These are phyloP conservation scores for Canavalia gladiata DNA, from an alignment of 306 rosid genomes.

Conservation along the genomic window DNA sequence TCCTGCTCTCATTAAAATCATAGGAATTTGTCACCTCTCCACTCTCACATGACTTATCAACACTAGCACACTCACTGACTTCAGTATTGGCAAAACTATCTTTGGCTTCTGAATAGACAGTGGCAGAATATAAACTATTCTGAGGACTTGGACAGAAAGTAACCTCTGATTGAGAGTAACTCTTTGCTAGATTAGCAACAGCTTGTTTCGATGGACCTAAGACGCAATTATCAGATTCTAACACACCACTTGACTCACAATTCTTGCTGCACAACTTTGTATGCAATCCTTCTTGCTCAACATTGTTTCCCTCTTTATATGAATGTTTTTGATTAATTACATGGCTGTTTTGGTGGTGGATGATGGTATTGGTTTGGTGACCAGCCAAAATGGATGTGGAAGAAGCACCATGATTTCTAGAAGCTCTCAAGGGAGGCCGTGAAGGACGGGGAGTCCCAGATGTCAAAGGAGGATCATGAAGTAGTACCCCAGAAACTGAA, in stretches of 20 bases:
- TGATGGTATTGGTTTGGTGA: conserved; percentile 55
- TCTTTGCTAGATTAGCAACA: conserved; percentile 51
- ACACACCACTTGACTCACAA: conserved; percentile 47
- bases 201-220: conserved; percentile 55
- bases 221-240: conserved; percentile 59
- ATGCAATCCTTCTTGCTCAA: conserved; percentile 56
- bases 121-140: conserved; percentile 75
- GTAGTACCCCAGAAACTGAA: conserved; percentile 57
- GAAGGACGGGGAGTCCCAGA: conserved; percentile 62
- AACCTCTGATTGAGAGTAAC: conserved; percentile 57
- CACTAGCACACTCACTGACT: conserved; percentile 80
- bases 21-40: conserved; percentile 64
- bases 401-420: conserved; percentile 63
- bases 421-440: conserved; percentile 64
- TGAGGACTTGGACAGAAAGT: conserved; percentile 80
- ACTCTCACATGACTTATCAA: conserved; percentile 72
- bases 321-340: conserved; percentile 60
- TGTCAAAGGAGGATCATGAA: conserved; percentile 58
- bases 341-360: conserved; percentile 54
- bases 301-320: conserved; percentile 41
- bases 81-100: conserved; percentile 91
- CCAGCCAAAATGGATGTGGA: conserved; percentile 53
- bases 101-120: conserved; percentile 88
- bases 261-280: conserved; percentile 47
- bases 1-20: conserved; percentile 81